A percentile compares a stretch with the other conserved stretches of the same genome.
phyloP scores from a whole-genome alignment of 768 basidiomycete species.

The Auriscalpium orientale region DNA sequence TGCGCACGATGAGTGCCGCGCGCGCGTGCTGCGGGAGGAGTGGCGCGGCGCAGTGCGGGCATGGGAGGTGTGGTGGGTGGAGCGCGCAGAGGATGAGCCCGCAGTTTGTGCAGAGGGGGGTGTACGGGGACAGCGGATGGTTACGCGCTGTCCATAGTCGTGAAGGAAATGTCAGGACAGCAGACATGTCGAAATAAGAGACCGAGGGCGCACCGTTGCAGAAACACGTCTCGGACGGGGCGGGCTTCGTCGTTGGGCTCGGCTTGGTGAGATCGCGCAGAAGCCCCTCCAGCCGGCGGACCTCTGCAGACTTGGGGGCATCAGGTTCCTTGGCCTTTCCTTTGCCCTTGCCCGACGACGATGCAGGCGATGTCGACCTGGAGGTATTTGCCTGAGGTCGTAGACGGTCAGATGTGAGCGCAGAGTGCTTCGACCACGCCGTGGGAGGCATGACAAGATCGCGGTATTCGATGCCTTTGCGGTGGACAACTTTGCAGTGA shows the following conservation, averaged over 20 bases:
- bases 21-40: slow-evolving; percentile 1
- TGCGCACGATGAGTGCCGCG: slow-evolving; percentile 3
- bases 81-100: slow-evolving; percentile 13
- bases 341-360: slow-evolving; percentile 1
- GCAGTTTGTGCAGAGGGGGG: slow-evolving; percentile 10
- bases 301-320: slow-evolving; percentile 5
- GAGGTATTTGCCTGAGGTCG: background rate
- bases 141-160: slow-evolving; percentile 2
- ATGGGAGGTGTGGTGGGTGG: slow-evolving; percentile 4
- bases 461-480: too few relatives aligned
- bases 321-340: background rate
- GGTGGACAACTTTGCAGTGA: too few relatives aligned
- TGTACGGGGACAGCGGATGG: slow-evolving; percentile 10
- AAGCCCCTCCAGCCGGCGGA: slow-evolving; percentile 12
- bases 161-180: background rate
- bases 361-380: background rate
- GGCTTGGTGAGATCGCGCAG: background rate
- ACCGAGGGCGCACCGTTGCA: slow-evolving; percentile 9
- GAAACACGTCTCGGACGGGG: slow-evolving; percentile 5
- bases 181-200: background rate
- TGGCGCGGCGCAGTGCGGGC: slow-evolving; percentile 5
- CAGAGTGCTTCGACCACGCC: background rate
- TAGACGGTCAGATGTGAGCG: slow-evolving; percentile 1
- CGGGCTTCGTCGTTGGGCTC: background rate
- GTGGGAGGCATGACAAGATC: background rate